Percentiles rank a stretch among this genome's conserved stretches.
phyloP scores from a whole-genome alignment of 1,284 basidiomycete genomes.

The Melampsora abietis-canadensis region DNA sequence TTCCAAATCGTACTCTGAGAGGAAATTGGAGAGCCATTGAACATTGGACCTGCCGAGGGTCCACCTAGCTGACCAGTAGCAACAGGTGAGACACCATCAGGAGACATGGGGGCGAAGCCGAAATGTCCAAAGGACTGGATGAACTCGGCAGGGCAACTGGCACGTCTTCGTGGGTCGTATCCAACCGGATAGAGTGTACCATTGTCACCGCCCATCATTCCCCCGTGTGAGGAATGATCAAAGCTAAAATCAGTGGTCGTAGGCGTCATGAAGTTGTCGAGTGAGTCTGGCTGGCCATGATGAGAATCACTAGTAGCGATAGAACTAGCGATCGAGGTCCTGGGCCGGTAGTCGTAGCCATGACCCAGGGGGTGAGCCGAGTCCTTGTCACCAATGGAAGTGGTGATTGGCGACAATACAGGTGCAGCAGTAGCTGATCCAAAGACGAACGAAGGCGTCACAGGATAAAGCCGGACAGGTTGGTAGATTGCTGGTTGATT shows the following conservation, averaged over 20 bases:
- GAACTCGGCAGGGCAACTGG: constrained; percentile 45
- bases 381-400: too few relatives aligned
- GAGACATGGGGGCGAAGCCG: constrained; percentile 20
- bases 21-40: not conserved
- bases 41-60: not conserved
- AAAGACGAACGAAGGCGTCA: too few relatives aligned
- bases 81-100: not conserved
- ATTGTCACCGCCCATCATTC: not conserved
- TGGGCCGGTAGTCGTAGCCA: too few relatives aligned
- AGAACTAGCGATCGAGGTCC: not conserved
- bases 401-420: too few relatives aligned
- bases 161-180: constrained; percentile 37
- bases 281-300: not conserved
- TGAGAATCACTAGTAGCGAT: not conserved
- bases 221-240: not conserved
- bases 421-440: too few relatives aligned
- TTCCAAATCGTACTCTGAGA: not conserved
- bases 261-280: constrained; percentile 8
- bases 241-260: constrained; percentile 18
- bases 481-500: too few relatives aligned
- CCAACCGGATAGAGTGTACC: constrained; percentile 20
- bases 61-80: not conserved
- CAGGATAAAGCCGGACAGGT: too few relatives aligned
- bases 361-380: too few relatives aligned
- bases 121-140: constrained; percentile 43